A percentile compares a stretch with the other conserved stretches of the same genome.
Conservation (phyloP, 306 rosid species). For the Cicer pinnatifidum region DNA sequence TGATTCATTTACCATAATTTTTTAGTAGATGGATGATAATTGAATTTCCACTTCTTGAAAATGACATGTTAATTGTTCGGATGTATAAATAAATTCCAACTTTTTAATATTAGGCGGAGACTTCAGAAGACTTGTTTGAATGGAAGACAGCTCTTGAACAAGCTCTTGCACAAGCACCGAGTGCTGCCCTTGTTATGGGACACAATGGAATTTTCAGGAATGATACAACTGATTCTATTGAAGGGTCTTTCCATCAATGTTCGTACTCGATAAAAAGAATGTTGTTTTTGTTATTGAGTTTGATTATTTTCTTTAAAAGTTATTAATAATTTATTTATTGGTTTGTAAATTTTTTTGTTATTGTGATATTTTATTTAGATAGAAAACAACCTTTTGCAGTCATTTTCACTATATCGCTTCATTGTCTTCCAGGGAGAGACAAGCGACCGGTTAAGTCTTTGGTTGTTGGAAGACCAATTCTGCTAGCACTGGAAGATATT, state of each 20-base stretch:
- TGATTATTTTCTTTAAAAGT: conserved; percentile 20
- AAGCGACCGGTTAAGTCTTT: conserved; percentile 91
- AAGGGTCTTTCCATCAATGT: conserved; percentile 97
- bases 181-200: conserved; percentile 99
- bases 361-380: background rate
- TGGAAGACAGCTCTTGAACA: conserved; percentile 98
- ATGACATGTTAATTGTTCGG: conserved; percentile 2
- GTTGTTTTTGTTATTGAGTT: conserved; percentile 38
- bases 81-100: background rate
- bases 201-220: conserved; percentile 91
- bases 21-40: background rate
- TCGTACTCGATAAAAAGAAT: conserved; percentile 43
- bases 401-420: conserved; percentile 34
- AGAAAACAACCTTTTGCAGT: background rate
- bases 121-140: conserved; percentile 90
- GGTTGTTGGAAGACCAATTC: conserved; percentile 98
- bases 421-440: conserved; percentile 75
- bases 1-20: conserved; percentile 47
- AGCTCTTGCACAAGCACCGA: conserved; percentile 98
- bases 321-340: conserved; percentile 16
- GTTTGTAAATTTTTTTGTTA: conserved; percentile 1
- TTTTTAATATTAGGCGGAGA: conserved; percentile 76
- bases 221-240: conserved; percentile 81
- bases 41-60: conserved; percentile 17
- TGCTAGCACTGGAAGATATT: conserved; percentile 96